Evolutionary conservation across 768 basidiomycete genomes (phyloP).

Genomic region (Lactarius hatsudake): DNA sequence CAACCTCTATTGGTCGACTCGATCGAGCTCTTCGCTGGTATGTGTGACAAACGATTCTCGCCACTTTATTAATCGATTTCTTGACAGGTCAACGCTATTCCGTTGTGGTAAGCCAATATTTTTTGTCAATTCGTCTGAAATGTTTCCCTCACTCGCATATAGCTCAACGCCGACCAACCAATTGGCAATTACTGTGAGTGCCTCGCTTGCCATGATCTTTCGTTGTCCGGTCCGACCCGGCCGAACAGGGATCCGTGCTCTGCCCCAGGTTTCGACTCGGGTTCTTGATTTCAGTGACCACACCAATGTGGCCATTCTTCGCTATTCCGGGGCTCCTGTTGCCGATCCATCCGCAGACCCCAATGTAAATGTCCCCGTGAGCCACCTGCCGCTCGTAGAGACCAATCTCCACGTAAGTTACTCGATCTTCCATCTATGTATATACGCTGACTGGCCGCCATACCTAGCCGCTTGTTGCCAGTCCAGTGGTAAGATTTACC

Average conservation of each 20-base stretch:
- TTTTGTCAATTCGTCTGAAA: neutral
- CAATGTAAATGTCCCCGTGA: constrained; percentile 11
- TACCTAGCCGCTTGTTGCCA: constrained; percentile 22
- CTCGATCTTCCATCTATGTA: neutral
- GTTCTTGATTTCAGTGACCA: constrained; percentile 29
- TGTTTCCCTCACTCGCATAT: neutral
- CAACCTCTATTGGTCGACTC: constrained; percentile 39
- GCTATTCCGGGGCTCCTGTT: constrained; percentile 37
- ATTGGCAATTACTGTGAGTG: constrained; percentile 46
- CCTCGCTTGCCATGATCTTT: constrained; percentile 5
- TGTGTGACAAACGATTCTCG: constrained; percentile 13
- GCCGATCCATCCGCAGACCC: constrained; percentile 34
- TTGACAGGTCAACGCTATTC: constrained; percentile 31
- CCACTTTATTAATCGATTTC: neutral
- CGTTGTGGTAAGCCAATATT: constrained; percentile 28
- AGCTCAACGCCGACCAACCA: constrained; percentile 41
- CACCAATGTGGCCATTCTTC: constrained; percentile 40
- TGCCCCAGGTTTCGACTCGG: constrained; percentile 30
- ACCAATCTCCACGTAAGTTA: constrained; percentile 26
- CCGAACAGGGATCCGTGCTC: constrained; percentile 30
- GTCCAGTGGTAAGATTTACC: constrained; percentile 21
- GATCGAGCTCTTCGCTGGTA: constrained; percentile 43
- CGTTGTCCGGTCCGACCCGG: neutral
- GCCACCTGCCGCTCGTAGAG: constrained; percentile 24
- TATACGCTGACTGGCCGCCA: neutral